Evolutionary conservation across 2,329 filamentous ascomycete genomes (phyloP), one percentile per base, ranked within the genome.

Genomic region (Hawksworthiomyces lignivorus): DNA sequence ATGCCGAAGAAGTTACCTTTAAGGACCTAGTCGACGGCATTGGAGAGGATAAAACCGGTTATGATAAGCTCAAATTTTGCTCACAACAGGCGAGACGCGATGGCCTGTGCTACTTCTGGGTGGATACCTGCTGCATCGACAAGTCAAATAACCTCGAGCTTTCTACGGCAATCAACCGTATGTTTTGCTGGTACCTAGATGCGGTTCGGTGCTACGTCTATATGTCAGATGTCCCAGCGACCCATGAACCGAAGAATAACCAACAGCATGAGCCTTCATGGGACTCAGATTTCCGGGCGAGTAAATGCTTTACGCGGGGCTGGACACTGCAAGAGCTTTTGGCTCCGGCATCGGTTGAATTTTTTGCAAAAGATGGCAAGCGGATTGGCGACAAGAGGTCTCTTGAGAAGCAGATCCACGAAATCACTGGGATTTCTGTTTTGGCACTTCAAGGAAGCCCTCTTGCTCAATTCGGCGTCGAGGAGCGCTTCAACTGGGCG

Each of bases 301-400:
- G 27, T 14, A 36, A 39, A 3, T 48, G 42, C 42, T 48, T 48
- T 18, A 43, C 26, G 4, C 34, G 45, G 10, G 48, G 47, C 14
- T 50, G 46, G 48, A 54, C 48, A 35, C 48, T 48, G 27, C 48
- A 48, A 19, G 51, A 50, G 33, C 48, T 52, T 7, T 7, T 52
- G 4, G 56, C 54, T 8, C 57, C 56, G 5, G 14, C n/a, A 30
- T 35, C 19, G 6, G 51, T 59, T 15, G 51, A 52, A 19, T 60
- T 60, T 49, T 60, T 53, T 36, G 44, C 49, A 9, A 26, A 36
- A 3, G 48, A 54, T 9, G 31, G 49, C 14, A 27, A 20, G 21
- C 35, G 24, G 9, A 44, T 60, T 11, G 56, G 56, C 18, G 41
- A 50, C 24, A 58, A 56, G 44, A 36, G 12, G 12, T 50, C 48